Conservation (phyloP, 2,329 filamentous ascomycete species). For the Diaporthe vexans region DNA sequence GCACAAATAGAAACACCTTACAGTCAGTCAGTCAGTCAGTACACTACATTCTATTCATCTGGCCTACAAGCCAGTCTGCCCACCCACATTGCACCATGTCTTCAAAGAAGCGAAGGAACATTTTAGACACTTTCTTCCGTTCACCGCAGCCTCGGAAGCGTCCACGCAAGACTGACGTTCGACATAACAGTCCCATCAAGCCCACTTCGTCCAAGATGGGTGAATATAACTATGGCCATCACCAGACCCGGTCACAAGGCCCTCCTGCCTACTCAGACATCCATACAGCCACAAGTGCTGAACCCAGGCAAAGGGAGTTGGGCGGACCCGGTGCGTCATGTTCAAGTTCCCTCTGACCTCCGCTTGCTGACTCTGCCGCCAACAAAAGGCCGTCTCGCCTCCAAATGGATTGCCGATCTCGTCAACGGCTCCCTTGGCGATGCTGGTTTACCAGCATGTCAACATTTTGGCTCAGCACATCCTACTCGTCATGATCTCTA, state of each 20-base stretch:
- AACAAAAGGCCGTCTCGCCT: conserved; percentile 35
- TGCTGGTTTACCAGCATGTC: conserved; percentile 2
- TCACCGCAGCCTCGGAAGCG: conserved; percentile 4
- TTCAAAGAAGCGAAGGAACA: neutral
- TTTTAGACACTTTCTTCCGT: neutral
- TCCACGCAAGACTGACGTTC: conserved; percentile 24
- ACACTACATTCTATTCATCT: neutral
- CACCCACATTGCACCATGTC: neutral
- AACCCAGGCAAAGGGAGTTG: conserved; percentile 30
- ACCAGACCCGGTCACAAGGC: conserved; percentile 40
- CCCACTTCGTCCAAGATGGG: conserved; percentile 8
- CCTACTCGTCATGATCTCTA: conserved; percentile 31
- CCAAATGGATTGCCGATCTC: conserved; percentile 40
- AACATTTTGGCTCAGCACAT: neutral
- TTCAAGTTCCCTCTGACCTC: neutral
- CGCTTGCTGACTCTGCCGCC: neutral
- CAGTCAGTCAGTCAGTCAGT: conserved; percentile 5
- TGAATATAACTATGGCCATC: conserved; percentile 28
- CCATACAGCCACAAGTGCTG: neutral
- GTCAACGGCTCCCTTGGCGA: conserved; percentile 23
- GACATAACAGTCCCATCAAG: neutral
- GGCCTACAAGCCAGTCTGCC: neutral
- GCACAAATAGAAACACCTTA: neutral
- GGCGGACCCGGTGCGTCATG: conserved; percentile 29
- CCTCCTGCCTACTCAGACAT: conserved; percentile 37